Evolutionary conservation across 306 rosid genomes (phyloP), one percentile per base, ranked within the genome.

Genomic region (Ceratonia siliqua): DNA sequence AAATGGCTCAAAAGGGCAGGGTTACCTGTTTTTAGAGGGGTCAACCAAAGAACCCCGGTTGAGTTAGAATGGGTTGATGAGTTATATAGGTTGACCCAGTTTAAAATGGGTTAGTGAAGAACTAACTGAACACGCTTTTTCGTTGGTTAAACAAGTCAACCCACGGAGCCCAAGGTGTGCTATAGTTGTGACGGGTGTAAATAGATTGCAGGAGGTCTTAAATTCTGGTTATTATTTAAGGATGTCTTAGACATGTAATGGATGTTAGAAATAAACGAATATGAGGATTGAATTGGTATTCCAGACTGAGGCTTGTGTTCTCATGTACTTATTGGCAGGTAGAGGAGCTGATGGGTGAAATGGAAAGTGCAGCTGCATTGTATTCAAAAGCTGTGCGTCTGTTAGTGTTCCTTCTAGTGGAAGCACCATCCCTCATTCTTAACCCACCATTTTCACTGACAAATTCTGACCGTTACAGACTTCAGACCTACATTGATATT

Each of bases 381-480:
- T 94, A 94, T 84, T 77, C 92, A 18, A 94, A 94, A 82, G 94
- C 96, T 54, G 92, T 83, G 58, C 79, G 83, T 21, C 76, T 91
- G 66, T 73, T 94, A 72, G 83, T 78, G 54, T 94, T 91, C 77
- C 98, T 94, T 82, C 76, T 88, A n/a, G 87, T 81, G 69, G 98
- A 94, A 84, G 98, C 96, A 62, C 94, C 92, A 30, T 91, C 97
- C 39, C 92, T 94, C 78, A 87, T 94, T 73, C 90, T 91, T 18
- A 94, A 89, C 63, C 98, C 97, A 1, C 97, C 96, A 2, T 89
- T 94, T 78, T 89, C 97, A 15, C 83, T 91, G 46, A 91, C 96
- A 42, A 91, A 80, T 72, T 85, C 98, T 0, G 94, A 91, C 79
- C 91, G 97, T 9, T 89, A 89, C 80, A 68, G 98, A 82, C 92